phyloP scores from a whole-genome alignment of 148 eudicot genomes.

The Cornus suecica region DNA sequence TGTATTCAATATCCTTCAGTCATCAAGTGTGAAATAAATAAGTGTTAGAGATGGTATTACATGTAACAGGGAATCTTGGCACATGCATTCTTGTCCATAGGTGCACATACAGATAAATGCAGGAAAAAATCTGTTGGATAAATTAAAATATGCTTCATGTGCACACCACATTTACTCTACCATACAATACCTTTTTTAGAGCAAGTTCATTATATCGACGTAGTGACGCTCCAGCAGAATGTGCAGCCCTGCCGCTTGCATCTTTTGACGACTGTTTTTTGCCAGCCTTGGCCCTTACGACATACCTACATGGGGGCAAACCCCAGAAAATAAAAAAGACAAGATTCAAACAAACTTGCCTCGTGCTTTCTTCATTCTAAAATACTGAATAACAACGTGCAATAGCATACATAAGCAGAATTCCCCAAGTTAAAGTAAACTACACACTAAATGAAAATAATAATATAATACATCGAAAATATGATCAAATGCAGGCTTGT shows the following conservation, averaged over 20 bases:
- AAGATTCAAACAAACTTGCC: not conserved
- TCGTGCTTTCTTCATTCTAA: not conserved
- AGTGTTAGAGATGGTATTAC: not conserved
- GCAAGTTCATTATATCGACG: slow-evolving; percentile 93
- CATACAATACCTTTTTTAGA: slow-evolving; percentile 68
- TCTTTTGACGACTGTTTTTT: slow-evolving; percentile 89
- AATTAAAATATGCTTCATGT: not conserved
- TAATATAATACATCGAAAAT: too few relatives aligned
- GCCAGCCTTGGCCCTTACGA: slow-evolving; percentile 94
- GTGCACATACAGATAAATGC: not conserved
- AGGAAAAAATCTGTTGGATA: not conserved
- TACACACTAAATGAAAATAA: too few relatives aligned
- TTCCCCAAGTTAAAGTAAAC: not conserved
- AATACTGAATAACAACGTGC: not conserved
- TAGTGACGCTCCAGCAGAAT: slow-evolving; percentile 95
- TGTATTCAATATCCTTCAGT: not conserved
- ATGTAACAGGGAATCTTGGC: not conserved
- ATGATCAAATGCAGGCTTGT: not conserved
- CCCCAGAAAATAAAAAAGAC: slow-evolving; percentile 6
- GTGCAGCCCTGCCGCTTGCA: slow-evolving; percentile 66
- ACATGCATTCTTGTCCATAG: not conserved
- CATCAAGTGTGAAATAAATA: not conserved
- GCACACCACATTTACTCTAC: not conserved
- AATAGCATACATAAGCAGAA: not conserved
- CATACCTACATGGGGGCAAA: slow-evolving; percentile 52